Percentiles rank a stretch among this genome's conserved stretches.
phyloP scores from a whole-genome alignment of 805 yeast species.

The Ogataea wickerhamii region DNA sequence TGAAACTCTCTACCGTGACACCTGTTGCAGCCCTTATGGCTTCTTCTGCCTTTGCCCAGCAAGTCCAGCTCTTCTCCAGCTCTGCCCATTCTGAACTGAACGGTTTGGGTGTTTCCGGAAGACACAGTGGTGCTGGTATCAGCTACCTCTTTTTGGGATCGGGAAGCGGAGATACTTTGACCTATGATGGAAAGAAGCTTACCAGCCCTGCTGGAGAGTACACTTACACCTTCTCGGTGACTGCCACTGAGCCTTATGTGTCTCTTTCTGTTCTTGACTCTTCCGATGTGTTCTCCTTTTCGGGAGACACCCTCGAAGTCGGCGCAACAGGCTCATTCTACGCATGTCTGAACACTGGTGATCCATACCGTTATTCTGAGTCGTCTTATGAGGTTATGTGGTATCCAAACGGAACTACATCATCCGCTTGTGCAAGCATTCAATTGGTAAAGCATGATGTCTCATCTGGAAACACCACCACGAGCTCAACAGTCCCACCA shows the following conservation, averaged over 20 bases:
- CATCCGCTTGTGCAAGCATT: conserved; percentile 12
- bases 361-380: conserved; percentile 38
- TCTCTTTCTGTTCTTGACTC: conserved; percentile 7
- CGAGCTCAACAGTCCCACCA: conserved; percentile 2
- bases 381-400: conserved; percentile 27
- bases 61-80: conserved; percentile 21
- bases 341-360: conserved; percentile 39
- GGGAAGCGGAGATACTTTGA: conserved; percentile 17
- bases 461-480: neutral
- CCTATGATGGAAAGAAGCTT: conserved; percentile 18
- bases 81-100: conserved; percentile 26
- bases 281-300: conserved; percentile 5
- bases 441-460: conserved; percentile 5
- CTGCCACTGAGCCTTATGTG: conserved; percentile 5
- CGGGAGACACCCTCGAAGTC: conserved; percentile 26
- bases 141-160: conserved; percentile 37
- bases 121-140: conserved; percentile 47
- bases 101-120: conserved; percentile 29
- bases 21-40: conserved; percentile 6
- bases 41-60: conserved; percentile 6
- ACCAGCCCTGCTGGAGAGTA: neutral
- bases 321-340: conserved; percentile 32
- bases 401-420: conserved; percentile 20
- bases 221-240: conserved; percentile 1
- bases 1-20: conserved; percentile 6